A percentile compares a stretch with the other conserved stretches of the same genome.
phyloP scores from a whole-genome alignment of 2,329 filamentous ascomycete genomes.

The Trichoderma simmonsii region DNA sequence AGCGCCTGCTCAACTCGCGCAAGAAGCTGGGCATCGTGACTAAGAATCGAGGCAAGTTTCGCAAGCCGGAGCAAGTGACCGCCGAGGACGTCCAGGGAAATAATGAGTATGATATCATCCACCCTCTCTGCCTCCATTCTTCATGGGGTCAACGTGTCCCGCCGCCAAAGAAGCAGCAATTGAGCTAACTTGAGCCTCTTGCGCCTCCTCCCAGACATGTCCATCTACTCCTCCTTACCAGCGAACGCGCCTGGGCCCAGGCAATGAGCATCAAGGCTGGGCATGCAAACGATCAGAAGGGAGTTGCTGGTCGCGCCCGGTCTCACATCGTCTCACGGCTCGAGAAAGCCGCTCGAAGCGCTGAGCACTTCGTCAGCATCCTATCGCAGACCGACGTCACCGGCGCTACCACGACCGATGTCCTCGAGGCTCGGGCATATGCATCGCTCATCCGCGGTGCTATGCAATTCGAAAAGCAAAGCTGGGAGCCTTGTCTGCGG shows the following conservation, averaged over 20 bases:
- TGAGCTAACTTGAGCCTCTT: neutral
- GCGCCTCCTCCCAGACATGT: slow-evolving; percentile 57
- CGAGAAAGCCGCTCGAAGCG: slow-evolving; percentile 71
- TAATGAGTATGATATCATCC: slow-evolving; percentile 59
- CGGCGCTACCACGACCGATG: slow-evolving; percentile 64
- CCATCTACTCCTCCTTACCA: slow-evolving; percentile 75
- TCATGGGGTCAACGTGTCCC: neutral
- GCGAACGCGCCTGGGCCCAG: slow-evolving; percentile 91
- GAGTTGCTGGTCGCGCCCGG: slow-evolving; percentile 73
- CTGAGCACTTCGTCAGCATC: slow-evolving; percentile 63
- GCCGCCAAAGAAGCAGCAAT: neutral
- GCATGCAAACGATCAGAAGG: slow-evolving; percentile 75
- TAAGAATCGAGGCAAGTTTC: slow-evolving; percentile 82
- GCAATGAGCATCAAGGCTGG: slow-evolving; percentile 90
- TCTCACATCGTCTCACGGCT: slow-evolving; percentile 87
- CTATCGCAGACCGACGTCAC: slow-evolving; percentile 62
- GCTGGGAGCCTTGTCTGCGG: slow-evolving; percentile 75
- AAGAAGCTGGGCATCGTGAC: slow-evolving; percentile 83
- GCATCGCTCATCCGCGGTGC: slow-evolving; percentile 72
- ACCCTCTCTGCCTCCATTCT: neutral
- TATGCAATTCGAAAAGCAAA: slow-evolving; percentile 80
- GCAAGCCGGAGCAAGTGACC: slow-evolving; percentile 65
- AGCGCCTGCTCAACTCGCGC: slow-evolving; percentile 76
- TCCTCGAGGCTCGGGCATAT: slow-evolving; percentile 86
- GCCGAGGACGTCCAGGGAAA: slow-evolving; percentile 72